These are phyloP conservation scores for Penicillium desertorum DNA, from an alignment of 495 filamentous ascomycete species.

Conservation along the genomic window DNA sequence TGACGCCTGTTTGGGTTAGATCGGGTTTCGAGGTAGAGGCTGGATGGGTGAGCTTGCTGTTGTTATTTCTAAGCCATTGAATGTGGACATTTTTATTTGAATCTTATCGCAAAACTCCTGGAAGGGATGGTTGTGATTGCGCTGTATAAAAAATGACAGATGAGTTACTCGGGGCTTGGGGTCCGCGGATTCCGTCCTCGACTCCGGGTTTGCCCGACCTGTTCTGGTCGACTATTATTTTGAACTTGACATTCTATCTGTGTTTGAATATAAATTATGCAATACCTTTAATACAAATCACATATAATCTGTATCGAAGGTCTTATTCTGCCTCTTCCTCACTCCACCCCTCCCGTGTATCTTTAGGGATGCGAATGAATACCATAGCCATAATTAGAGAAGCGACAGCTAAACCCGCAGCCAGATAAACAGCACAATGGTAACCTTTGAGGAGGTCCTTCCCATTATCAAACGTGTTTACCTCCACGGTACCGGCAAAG, in stretches of 20 bases:
- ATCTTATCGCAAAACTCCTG: background rate
- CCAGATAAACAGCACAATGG: too few species aligned
- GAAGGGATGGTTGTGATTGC: background rate
- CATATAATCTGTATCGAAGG: too few species aligned
- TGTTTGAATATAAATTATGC: too few species aligned
- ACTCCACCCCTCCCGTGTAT: too few species aligned
- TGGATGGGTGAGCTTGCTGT: background rate
- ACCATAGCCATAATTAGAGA: too few species aligned
- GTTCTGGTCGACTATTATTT: background rate
- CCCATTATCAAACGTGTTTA: too few species aligned
- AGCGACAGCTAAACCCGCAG: too few species aligned
- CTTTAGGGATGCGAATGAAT: too few species aligned
- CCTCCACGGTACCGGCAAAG: too few species aligned
- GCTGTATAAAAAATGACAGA: background rate
- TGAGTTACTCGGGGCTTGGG: background rate
- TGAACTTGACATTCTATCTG: background rate
- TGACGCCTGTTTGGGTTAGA: slow-evolving; percentile 9
- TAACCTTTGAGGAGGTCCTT: too few species aligned
- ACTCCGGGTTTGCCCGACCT: background rate
- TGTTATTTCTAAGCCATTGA: slow-evolving; percentile 1
- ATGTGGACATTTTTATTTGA: background rate
- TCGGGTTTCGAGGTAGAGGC: background rate
- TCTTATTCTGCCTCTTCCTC: too few species aligned
- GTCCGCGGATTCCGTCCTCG: background rate
- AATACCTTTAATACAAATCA: too few species aligned